phyloP scores from a whole-genome alignment of 768 basidiomycete genomes.

The Suillus sp. region DNA sequence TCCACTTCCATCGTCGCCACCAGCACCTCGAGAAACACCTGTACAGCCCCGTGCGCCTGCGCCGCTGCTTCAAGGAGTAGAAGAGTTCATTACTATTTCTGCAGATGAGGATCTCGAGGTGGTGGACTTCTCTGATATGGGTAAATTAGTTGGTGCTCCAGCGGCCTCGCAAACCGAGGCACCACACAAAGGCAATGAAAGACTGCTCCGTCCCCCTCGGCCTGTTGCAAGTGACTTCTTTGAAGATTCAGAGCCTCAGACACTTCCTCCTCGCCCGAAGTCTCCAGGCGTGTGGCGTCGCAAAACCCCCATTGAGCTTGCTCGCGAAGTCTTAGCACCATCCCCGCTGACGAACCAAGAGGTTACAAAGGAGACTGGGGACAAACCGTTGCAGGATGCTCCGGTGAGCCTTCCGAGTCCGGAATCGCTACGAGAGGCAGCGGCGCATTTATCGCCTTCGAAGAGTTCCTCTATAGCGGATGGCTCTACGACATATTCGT shows the following conservation, averaged over 20 bases:
- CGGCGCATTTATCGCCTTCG: conserved; percentile 6
- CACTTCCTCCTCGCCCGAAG: conserved; percentile 30
- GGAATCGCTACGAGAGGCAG: conserved; percentile 5
- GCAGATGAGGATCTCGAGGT: conserved; percentile 69
- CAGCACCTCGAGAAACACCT: conserved; percentile 31
- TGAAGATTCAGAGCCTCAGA: conserved; percentile 41
- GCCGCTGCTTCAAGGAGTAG: conserved; percentile 36
- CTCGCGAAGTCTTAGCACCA: not conserved
- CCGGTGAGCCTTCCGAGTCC: not conserved
- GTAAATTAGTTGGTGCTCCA: conserved; percentile 57
- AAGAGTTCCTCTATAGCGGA: conserved; percentile 19
- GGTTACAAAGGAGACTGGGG: not conserved
- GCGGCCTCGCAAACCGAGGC: conserved; percentile 23
- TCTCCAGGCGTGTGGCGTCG: conserved; percentile 51
- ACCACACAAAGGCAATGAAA: conserved; percentile 22
- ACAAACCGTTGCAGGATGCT: not conserved
- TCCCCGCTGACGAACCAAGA: conserved; percentile 2
- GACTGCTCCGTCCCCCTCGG: conserved; percentile 39
- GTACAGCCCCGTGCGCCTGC: conserved; percentile 37
- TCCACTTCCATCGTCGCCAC: conserved; percentile 31
- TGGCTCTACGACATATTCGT: conserved; percentile 16
- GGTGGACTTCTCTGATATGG: conserved; percentile 81
- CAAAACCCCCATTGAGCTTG: conserved; percentile 15
- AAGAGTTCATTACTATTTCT: conserved; percentile 41
- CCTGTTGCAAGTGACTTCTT: conserved; percentile 76